phyloP scores from a whole-genome alignment of 805 yeast species.

The Metschnikowia santaceciliae region DNA sequence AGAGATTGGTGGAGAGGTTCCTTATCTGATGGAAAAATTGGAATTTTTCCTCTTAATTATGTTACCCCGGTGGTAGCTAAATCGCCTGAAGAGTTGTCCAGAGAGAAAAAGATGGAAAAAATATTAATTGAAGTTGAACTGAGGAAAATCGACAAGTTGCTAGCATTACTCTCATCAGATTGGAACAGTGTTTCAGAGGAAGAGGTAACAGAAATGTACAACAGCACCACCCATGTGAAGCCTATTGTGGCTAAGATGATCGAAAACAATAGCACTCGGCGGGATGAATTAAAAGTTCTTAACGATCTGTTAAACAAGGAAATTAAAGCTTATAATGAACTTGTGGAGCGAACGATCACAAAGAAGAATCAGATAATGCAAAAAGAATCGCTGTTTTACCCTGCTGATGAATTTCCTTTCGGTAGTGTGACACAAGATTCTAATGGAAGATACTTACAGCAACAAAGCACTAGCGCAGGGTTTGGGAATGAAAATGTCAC shows the following conservation, averaged over 20 bases:
- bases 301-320: conserved; percentile 70
- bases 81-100: conserved; percentile 53
- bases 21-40: conserved; percentile 65
- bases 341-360: conserved; percentile 45
- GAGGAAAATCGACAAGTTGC: conserved; percentile 64
- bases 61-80: conserved; percentile 75
- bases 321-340: conserved; percentile 60
- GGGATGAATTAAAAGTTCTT: conserved; percentile 71
- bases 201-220: conserved; percentile 65
- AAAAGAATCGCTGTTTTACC: conserved; percentile 6
- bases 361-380: conserved; percentile 4
- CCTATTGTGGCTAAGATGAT: conserved; percentile 70
- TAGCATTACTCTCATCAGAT: conserved; percentile 47
- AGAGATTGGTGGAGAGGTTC: conserved; percentile 97
- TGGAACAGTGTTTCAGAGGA: conserved; percentile 49
- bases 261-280: conserved; percentile 71
- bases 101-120: conserved; percentile 49
- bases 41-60: conserved; percentile 90
- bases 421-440: background rate
- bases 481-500: conserved; percentile 30
- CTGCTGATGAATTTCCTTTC: background rate
- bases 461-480: conserved; percentile 39
- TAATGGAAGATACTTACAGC: conserved; percentile 9
- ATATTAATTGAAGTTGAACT: conserved; percentile 48
- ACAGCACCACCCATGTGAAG: conserved; percentile 66